Percentiles rank a stretch among this genome's conserved stretches.
phyloP scores from a whole-genome alignment of 306 rosid species.

The Rubus idaeus region DNA sequence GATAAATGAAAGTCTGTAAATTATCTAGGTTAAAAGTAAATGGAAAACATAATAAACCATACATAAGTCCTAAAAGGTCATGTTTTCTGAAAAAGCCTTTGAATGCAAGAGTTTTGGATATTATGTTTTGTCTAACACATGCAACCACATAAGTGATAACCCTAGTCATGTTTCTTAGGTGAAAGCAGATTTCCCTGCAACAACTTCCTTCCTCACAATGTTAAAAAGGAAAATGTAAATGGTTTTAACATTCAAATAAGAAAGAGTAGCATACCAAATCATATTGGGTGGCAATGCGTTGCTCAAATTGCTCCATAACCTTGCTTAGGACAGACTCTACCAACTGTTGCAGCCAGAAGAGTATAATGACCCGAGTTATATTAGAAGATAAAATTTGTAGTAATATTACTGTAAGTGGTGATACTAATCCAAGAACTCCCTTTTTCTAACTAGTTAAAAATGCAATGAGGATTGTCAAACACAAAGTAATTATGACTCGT shows the following conservation, averaged over 20 bases:
- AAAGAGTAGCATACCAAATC: slow-evolving; percentile 51
- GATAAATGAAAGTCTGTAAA: slow-evolving; percentile 14
- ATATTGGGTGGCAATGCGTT: slow-evolving; percentile 58
- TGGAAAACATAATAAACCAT: neutral
- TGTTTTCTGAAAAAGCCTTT: neutral
- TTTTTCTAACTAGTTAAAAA: neutral
- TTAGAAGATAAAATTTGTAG: slow-evolving; percentile 12
- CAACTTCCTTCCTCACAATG: neutral
- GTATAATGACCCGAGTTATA: slow-evolving; percentile 20
- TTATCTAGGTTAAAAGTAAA: neutral
- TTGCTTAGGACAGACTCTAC: slow-evolving; percentile 82
- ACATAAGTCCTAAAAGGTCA: neutral
- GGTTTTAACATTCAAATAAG: slow-evolving; percentile 1
- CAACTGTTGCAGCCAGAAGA: slow-evolving; percentile 58
- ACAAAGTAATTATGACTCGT: neutral
- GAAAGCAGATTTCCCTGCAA: neutral
- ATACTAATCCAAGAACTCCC: neutral
- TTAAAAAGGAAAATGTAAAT: neutral
- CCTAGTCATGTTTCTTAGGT: neutral
- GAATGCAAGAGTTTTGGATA: neutral
- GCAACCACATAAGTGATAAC: neutral
- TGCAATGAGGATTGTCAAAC: neutral
- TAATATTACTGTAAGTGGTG: neutral
- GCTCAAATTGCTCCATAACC: slow-evolving; percentile 88
- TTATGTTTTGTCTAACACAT: neutral